Evolutionary conservation across 352 stramenopile genomes (phyloP).

Genomic region (Thalassiosira mediterranea): DNA sequence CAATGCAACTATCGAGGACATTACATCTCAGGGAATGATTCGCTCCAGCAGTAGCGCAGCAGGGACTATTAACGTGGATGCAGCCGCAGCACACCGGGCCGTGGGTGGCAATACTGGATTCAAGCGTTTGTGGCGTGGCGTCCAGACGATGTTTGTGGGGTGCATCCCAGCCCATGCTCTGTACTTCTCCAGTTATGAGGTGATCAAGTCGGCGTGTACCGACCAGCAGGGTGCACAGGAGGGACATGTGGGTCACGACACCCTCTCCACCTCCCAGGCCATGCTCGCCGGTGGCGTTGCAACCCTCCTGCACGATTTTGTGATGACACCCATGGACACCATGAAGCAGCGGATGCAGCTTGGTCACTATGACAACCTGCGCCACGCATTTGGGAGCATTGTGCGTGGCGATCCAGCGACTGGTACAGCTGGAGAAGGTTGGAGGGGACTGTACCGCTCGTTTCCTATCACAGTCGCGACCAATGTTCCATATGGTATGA

Average conservation of each 20-base stretch:
- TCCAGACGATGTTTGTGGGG: slow-evolving; percentile 96
- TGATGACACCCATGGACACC: slow-evolving; percentile 99
- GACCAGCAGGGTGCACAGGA: slow-evolving; percentile 27
- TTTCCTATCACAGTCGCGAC: slow-evolving; percentile 98
- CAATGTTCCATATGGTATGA: slow-evolving; percentile 98
- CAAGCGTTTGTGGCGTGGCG: slow-evolving; percentile 93
- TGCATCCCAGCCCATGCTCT: slow-evolving; percentile 94
- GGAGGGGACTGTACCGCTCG: slow-evolving; percentile 88
- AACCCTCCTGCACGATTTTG: slow-evolving; percentile 95
- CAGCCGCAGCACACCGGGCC: not conserved
- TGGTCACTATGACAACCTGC: slow-evolving; percentile 94
- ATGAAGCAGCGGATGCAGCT: slow-evolving; percentile 99
- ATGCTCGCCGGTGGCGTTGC: slow-evolving; percentile 91
- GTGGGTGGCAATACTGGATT: slow-evolving; percentile 28
- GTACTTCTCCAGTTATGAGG: slow-evolving; percentile 84
- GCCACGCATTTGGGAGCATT: slow-evolving; percentile 87
- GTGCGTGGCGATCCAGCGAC: slow-evolving; percentile 17
- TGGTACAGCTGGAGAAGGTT: slow-evolving; percentile 76
- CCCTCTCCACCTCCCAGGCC: slow-evolving; percentile 56
- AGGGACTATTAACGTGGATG: not conserved
- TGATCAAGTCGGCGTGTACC: slow-evolving; percentile 59
- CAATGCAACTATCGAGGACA: slow-evolving; percentile 24
- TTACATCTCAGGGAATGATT: slow-evolving; percentile 18
- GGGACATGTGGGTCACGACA: slow-evolving; percentile 27
- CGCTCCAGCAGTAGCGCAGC: slow-evolving; percentile 7